Evolutionary conservation across 345 rosid genomes (phyloP).

Genomic region (Rhodamnia rubescens): DNA sequence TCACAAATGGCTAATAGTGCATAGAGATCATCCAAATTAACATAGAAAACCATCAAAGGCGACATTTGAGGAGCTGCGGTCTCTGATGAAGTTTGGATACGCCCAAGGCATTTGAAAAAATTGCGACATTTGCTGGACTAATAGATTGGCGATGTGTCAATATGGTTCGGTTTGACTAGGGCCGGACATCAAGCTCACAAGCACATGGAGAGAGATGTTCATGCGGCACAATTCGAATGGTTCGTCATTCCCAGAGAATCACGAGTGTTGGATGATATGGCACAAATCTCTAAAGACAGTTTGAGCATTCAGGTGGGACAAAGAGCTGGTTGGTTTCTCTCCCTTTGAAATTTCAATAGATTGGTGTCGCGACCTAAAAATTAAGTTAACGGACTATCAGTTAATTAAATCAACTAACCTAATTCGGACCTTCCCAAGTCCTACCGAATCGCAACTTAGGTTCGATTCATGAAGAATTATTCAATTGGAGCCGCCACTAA

Average conservation of each 20-base stretch:
- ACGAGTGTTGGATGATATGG: background rate
- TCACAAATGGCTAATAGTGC: background rate
- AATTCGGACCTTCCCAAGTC: too few relatives aligned
- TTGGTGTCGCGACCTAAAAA: too few relatives aligned
- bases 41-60: background rate
- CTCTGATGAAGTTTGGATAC: background rate
- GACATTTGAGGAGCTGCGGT: background rate
- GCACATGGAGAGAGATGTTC: background rate
- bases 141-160: background rate
- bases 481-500: too few relatives aligned
- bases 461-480: too few relatives aligned
- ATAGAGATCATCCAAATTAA: background rate
- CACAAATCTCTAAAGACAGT: background rate
- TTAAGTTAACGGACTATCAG: too few relatives aligned
- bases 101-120: background rate
- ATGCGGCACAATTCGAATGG: background rate
- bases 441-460: too few relatives aligned
- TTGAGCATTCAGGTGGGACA: background rate
- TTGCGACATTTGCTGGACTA: background rate
- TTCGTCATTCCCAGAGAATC: background rate
- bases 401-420: too few relatives aligned
- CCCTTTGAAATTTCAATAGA: background rate
- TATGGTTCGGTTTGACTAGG: background rate
- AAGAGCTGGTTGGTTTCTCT: background rate
- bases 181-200: background rate